phyloP scores from a whole-genome alignment of 2,329 filamentous ascomycete species.

The Tothia fuscella region DNA sequence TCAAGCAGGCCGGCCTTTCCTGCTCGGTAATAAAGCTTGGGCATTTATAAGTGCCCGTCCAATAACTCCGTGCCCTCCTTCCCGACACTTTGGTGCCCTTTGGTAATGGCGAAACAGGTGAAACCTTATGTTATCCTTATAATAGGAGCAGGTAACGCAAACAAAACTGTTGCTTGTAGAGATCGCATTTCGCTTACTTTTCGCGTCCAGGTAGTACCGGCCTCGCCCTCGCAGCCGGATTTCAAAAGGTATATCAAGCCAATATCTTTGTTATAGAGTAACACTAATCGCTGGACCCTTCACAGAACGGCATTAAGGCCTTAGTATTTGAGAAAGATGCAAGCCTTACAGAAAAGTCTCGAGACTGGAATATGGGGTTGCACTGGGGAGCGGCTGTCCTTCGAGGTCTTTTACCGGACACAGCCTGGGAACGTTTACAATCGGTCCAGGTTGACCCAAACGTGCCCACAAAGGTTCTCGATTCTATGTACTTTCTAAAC shows the following conservation, averaged over 20 bases:
- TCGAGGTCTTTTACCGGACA: constrained; percentile 37
- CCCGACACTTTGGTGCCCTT: no score
- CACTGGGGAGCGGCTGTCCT: constrained; percentile 49
- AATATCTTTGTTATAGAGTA: not conserved
- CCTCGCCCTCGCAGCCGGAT: constrained; percentile 10
- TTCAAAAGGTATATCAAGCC: constrained; percentile 7
- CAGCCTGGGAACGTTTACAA: constrained; percentile 41
- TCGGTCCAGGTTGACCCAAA: constrained; percentile 41
- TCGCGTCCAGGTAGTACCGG: constrained; percentile 8
- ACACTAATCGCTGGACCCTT: no score
- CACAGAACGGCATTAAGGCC: constrained; percentile 28
- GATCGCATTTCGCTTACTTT: no score
- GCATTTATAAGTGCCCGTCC: no score
- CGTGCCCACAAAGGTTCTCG: constrained; percentile 23
- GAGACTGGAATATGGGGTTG: constrained; percentile 53
- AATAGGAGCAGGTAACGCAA: no score
- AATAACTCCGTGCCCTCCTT: no score
- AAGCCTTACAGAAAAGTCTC: constrained; percentile 30
- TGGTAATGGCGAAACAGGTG: no score
- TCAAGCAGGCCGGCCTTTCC: no score
- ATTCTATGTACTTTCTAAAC: constrained; percentile 23
- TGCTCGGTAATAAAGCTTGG: no score
- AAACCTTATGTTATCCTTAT: no score
- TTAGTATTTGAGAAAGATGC: constrained; percentile 45
- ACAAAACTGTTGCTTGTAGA: no score